Evolutionary conservation across 2,329 filamentous ascomycete genomes (phyloP), one percentile per base, ranked within the genome.

Genomic region (Botrytis fabae): DNA sequence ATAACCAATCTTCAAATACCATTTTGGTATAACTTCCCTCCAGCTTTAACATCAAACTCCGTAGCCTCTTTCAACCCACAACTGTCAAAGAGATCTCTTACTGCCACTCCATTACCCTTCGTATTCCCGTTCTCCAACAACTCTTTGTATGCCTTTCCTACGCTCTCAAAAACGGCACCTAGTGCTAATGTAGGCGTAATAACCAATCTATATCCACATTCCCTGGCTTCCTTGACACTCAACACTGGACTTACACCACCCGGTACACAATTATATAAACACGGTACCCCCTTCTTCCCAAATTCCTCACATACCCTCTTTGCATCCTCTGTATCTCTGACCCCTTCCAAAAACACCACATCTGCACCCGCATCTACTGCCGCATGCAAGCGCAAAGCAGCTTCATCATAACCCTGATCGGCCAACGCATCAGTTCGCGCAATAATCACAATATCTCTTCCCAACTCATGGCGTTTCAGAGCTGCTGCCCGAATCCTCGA

Each of bases 371-470:
- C 85, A 5, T 83, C 83, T 1, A 85, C 80, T 0, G 89, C 89
- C 0, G 80, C 83, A 70, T 82, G 83, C 20, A 91, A 81, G 2
- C 89, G 81, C 2, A 77, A 76, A 14, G 90, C 79, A 2, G 87
- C 86, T 76, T 87, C 88, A 16, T 88, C 87, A 75, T 87, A 91
- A 0, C 89, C 89, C 9, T 85, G 82, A 0, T 83, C 82, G 74
- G 89, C 87, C 5, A 90, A 81, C 1, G 89, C 87, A 76, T 92
- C 90, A 0, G 89, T 91, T 18, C 90, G 84, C 1, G 89, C 89
- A 73, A 92, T 91, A 72, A 92, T 85, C 42, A 92, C 85, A 25
- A 64, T 71, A 75, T 91, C 89, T 25, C 84, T 84, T 18, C 83
- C 82, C 44, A 86, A 79, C 28, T 83, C 81, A 35, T 84, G 80